Percentiles rank a stretch among this genome's conserved stretches.
Conservation (phyloP, 345 rosid genomes). For the Populus euphratica region DNA sequence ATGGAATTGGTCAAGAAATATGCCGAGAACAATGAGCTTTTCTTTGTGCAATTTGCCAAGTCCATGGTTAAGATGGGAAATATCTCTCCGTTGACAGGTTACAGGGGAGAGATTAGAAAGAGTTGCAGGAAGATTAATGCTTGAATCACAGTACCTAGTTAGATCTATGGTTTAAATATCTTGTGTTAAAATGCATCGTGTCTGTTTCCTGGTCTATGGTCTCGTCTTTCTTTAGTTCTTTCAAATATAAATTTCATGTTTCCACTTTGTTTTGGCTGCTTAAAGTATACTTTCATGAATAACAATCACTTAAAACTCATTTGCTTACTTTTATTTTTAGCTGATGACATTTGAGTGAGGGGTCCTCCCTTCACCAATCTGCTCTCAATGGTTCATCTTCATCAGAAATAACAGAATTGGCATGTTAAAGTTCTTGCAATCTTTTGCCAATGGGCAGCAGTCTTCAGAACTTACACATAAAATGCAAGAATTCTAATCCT, state of each 20-base stretch:
- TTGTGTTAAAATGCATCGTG: background rate
- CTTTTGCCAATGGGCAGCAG: no score
- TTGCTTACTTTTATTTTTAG: background rate
- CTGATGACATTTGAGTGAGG: background rate
- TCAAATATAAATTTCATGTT: background rate
- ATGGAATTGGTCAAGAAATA: constrained; percentile 67
- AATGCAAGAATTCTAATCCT: no score
- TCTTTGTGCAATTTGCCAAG: constrained; percentile 73
- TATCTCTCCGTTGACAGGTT: constrained; percentile 76
- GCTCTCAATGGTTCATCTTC: background rate
- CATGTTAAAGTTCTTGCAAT: background rate
- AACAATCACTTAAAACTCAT: background rate
- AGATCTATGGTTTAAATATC: background rate
- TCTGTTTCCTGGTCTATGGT: background rate
- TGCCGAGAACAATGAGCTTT: constrained; percentile 52
- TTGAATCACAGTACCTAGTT: constrained; percentile 11
- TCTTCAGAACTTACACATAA: no score
- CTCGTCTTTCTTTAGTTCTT: background rate
- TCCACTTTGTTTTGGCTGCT: background rate
- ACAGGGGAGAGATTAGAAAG: constrained; percentile 69
- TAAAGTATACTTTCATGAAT: background rate
- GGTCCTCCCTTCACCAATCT: no score
- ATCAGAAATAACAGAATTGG: background rate
- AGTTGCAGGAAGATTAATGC: constrained; percentile 68
- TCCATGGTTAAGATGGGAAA: constrained; percentile 90